Evolutionary conservation across 2,329 filamentous ascomycete species (phyloP), one percentile per base, ranked within the genome.

Genomic region (Aspergillus pseudoterreus): DNA sequence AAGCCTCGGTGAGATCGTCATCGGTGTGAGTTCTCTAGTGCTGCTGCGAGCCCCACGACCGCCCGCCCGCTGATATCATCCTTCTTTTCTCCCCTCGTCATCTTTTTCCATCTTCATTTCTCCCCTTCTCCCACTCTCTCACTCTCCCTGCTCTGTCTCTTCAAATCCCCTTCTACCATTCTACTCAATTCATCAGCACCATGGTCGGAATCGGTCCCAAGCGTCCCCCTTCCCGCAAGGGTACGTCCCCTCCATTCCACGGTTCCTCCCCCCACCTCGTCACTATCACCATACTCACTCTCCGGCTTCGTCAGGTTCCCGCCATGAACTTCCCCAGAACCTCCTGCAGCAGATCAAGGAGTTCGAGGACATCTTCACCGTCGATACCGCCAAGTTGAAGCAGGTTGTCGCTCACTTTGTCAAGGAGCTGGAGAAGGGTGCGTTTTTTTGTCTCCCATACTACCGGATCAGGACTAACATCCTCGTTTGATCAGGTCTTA

Each of bases 381-480:
- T 97, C 43, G 82, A 87, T 59, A 81, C 81, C 1, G 74, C 81
- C 35, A 95, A 89, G 77, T 83, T 97, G 50, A 97, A 97, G 82
- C 74, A 87, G 59, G 92, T 99, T 66, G 92, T 90, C 39, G 79
- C 88, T 48, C 92, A 96, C 71, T 99, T 99, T 70, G 80, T 95
- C 46, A 81, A 80, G 32, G 94, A 99, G 78, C 82, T 99, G 49
- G 82, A 85, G 57, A 95, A 95, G 75, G 91, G 89, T 87, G 70
- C 57, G 75, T 63, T 42, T 63, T 42, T 14, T 36, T 5, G 11
- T 4, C 6, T 38, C 35, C 15, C 24, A 45, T 44, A 24, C 14
- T 19, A 12, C n/a, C 21, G 17, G 41, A 22, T 19, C 41, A 43
- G 21, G 21, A 43, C 41, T 21, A 42, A 43, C 19, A 38, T 30